Percentiles rank a stretch among this genome's conserved stretches.
Conservation (phyloP, 2,329 filamentous ascomycete species). For the Xylariales sp. region DNA sequence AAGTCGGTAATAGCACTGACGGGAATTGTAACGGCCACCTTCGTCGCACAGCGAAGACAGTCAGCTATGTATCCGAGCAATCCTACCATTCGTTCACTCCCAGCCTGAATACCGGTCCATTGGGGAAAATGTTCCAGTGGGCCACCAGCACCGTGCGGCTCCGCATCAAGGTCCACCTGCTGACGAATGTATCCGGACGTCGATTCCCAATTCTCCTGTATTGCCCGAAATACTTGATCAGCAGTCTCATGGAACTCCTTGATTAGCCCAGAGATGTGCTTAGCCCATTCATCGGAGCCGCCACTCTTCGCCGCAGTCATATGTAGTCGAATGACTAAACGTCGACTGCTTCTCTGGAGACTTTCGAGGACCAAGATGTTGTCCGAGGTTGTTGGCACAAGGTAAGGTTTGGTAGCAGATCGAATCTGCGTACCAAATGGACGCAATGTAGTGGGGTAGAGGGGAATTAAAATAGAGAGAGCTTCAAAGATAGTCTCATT, state of each 20-base stretch:
- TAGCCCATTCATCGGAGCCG: constrained; percentile 73
- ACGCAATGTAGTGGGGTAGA: constrained; percentile 78
- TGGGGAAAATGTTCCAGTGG: constrained; percentile 49
- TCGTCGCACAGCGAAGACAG: constrained; percentile 60
- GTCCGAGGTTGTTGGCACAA: constrained; percentile 61
- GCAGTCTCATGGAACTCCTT: constrained; percentile 64
- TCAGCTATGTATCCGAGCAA: constrained; percentile 62
- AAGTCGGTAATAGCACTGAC: constrained; percentile 65
- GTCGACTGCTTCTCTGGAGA: constrained; percentile 55
- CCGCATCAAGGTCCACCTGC: constrained; percentile 38
- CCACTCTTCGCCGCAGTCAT: constrained; percentile 78
- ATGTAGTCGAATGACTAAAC: constrained; percentile 66
- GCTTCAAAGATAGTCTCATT: constrained; percentile 67
- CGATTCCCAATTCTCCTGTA: constrained; percentile 79
- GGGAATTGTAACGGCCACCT: constrained; percentile 61
- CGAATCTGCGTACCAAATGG: constrained; percentile 68
- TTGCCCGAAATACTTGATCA: constrained; percentile 71
- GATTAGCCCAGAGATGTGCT: constrained; percentile 57
- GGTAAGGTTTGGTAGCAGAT: constrained; percentile 50
- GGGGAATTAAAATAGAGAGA: constrained; percentile 67
- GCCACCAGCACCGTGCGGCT: constrained; percentile 42
- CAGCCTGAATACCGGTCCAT: constrained; percentile 74
- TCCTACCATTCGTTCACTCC: constrained; percentile 62
- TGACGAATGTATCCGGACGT: constrained; percentile 44
- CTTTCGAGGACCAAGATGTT: constrained; percentile 42